These are phyloP conservation scores for Lactarius vividus DNA, from an alignment of 768 basidiomycete species.

Conservation along the genomic window DNA sequence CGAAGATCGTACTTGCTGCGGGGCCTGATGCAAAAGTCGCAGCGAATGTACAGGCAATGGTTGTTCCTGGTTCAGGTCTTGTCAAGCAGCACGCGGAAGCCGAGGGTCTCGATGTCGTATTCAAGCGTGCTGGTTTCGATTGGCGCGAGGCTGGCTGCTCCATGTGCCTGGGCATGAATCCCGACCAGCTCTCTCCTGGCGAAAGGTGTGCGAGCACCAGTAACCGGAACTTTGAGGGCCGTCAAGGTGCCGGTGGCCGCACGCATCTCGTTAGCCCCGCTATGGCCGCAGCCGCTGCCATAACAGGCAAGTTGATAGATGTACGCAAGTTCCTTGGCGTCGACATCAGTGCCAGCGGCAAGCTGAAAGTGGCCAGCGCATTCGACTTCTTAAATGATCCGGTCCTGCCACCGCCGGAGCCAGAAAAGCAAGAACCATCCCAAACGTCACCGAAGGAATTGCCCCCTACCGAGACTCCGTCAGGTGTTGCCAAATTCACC, in stretches of 20 bases:
- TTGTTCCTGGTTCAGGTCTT: constrained; percentile 65
- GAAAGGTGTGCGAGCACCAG: constrained; percentile 60
- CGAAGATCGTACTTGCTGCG: constrained; percentile 50
- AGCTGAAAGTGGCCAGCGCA: constrained; percentile 67
- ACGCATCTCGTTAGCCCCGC: constrained; percentile 66
- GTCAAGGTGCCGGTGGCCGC: constrained; percentile 58
- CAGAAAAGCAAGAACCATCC: constrained; percentile 31
- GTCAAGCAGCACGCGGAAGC: constrained; percentile 65
- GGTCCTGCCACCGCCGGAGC: constrained; percentile 40
- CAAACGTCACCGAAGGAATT: constrained; percentile 29
- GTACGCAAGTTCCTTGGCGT: constrained; percentile 51
- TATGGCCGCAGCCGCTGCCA: constrained; percentile 65
- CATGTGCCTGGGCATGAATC: constrained; percentile 73
- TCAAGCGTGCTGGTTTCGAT: constrained; percentile 65
- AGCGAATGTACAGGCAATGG: constrained; percentile 54
- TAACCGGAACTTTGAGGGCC: constrained; percentile 66
- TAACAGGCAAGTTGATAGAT: constrained; percentile 57
- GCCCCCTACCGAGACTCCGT: constrained; percentile 34
- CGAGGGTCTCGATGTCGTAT: constrained; percentile 60
- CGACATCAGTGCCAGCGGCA: constrained; percentile 34
- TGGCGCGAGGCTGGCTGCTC: constrained; percentile 71
- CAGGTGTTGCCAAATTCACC: constrained; percentile 43
- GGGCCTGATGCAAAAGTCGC: constrained; percentile 53
- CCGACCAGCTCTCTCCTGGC: constrained; percentile 58
- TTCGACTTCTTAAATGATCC: constrained; percentile 76